These are phyloP conservation scores for Fragilaria radians DNA, from an alignment of 108 stramenopile species.

Conservation along the genomic window DNA sequence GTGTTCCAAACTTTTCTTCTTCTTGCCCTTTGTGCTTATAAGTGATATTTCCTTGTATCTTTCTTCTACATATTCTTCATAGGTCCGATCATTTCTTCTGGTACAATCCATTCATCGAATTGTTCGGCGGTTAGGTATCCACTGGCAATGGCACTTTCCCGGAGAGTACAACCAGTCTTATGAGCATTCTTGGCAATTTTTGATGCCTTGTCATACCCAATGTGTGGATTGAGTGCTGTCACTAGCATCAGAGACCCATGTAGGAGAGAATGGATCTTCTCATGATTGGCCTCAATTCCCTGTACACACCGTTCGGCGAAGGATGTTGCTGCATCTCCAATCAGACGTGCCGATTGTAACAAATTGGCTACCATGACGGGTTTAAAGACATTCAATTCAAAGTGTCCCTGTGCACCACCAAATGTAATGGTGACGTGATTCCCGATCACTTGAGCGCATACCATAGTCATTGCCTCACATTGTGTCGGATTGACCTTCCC, in stretches of 20 bases:
- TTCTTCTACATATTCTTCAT: no score
- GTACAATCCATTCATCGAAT: constrained; percentile 94
- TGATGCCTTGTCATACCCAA: constrained; percentile 97
- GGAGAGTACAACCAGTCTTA: constrained; percentile 88
- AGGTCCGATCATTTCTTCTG: constrained; percentile 95
- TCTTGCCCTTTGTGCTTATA: no score
- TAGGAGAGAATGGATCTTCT: constrained; percentile 78
- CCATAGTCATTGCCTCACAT: constrained; percentile 99
- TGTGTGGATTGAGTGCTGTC: constrained; percentile 95
- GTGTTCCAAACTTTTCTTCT: no score
- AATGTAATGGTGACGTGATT: constrained; percentile 91
- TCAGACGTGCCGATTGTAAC: constrained; percentile 85
- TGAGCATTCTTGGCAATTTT: constrained; percentile 96
- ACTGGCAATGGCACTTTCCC: constrained; percentile 83
- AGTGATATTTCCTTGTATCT: no score
- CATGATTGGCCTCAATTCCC: constrained; percentile 83
- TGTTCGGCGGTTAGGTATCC: constrained; percentile 90
- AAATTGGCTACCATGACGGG: constrained; percentile 94
- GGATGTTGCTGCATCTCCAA: constrained; percentile 82
- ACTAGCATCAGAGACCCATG: constrained; percentile 95
- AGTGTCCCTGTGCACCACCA: constrained; percentile 94
- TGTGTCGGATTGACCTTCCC: constrained; percentile 99
- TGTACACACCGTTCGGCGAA: constrained; percentile 89
- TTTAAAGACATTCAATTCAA: constrained; percentile 99
- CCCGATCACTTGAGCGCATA: constrained; percentile 97